Conservation (phyloP, 1,284 basidiomycete genomes). For the Ceratobasidium theobromae region DNA sequence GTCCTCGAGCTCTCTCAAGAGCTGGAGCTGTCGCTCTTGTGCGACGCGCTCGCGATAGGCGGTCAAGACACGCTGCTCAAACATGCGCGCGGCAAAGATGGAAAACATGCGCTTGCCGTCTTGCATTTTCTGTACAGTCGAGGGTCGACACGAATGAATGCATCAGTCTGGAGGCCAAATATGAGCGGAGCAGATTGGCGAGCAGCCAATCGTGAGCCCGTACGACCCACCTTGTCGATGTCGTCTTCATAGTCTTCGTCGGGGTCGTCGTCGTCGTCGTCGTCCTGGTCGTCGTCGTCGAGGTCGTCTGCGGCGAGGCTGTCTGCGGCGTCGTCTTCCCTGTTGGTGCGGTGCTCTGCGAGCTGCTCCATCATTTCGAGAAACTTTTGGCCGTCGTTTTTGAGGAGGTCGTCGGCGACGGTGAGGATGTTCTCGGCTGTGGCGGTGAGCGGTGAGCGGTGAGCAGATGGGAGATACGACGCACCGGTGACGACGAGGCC, state of each 20-base stretch:
- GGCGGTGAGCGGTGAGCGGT: slow-evolving; percentile 44
- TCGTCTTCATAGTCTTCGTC: slow-evolving; percentile 51
- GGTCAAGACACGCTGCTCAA: slow-evolving; percentile 94
- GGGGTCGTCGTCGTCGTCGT: slow-evolving; percentile 49
- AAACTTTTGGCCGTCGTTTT: slow-evolving; percentile 98
- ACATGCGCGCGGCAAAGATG: slow-evolving; percentile 99
- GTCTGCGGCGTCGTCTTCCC: slow-evolving; percentile 87
- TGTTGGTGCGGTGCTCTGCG: slow-evolving; percentile 88
- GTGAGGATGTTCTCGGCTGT: slow-evolving; percentile 82
- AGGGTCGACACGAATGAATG: not conserved
- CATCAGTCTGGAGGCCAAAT: too few relatives aligned
- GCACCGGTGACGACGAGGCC: slow-evolving; percentile 81
- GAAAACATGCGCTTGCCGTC: slow-evolving; percentile 99
- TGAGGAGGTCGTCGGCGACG: slow-evolving; percentile 97
- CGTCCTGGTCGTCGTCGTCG: slow-evolving; percentile 55
- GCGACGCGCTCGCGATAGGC: slow-evolving; percentile 92
- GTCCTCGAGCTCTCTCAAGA: slow-evolving; percentile 86
- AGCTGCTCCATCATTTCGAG: slow-evolving; percentile 99
- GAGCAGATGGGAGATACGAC: slow-evolving; percentile 40
- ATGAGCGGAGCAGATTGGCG: too few relatives aligned
- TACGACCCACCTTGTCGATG: slow-evolving; percentile 46
- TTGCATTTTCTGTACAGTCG: slow-evolving; percentile 79
- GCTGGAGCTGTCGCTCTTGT: slow-evolving; percentile 83
- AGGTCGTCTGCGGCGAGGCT: slow-evolving; percentile 63
- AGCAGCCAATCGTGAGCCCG: not conserved